Percentiles rank a stretch among this genome's conserved stretches.
These are phyloP conservation scores for Ilyonectria mors-panacis DNA, from an alignment of 2,329 filamentous ascomycete genomes.

Conservation along the genomic window DNA sequence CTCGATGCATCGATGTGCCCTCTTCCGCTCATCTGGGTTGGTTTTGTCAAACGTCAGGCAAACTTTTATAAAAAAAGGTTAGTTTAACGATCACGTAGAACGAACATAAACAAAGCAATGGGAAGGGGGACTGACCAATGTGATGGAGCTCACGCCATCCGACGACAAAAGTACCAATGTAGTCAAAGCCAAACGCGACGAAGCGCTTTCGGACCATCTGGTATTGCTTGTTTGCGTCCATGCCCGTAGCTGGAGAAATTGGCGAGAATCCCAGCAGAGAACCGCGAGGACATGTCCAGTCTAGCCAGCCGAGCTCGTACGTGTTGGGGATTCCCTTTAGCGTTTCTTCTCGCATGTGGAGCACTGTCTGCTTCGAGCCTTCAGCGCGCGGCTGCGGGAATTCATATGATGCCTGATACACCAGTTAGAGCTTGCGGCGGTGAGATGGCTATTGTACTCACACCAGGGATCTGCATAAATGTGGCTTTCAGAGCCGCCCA, in stretches of 20 bases:
- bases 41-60: no score
- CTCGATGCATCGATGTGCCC: conserved; percentile 7
- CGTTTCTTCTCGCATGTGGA: not conserved
- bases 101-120: no score
- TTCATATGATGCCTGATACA: no score
- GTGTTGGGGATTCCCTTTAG: not conserved
- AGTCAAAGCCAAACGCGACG: conserved; percentile 20
- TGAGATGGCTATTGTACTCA: no score
- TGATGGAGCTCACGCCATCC: conserved; percentile 26
- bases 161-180: conserved; percentile 23
- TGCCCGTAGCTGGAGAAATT: conserved; percentile 3
- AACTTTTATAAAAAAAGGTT: no score
- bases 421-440: no score
- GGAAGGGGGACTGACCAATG: not conserved
- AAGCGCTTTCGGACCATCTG: conserved; percentile 14
- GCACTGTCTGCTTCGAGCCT: not conserved
- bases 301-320: not conserved
- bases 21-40: not conserved
- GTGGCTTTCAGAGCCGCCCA: conserved; percentile 7
- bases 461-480: conserved; percentile 15
- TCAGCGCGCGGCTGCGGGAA: not conserved
- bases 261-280: conserved; percentile 2
- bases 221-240: conserved; percentile 15
- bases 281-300: not conserved
- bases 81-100: no score